Conservation (phyloP, 176 grass and related monocot species). For the Luzula sylvatica region DNA sequence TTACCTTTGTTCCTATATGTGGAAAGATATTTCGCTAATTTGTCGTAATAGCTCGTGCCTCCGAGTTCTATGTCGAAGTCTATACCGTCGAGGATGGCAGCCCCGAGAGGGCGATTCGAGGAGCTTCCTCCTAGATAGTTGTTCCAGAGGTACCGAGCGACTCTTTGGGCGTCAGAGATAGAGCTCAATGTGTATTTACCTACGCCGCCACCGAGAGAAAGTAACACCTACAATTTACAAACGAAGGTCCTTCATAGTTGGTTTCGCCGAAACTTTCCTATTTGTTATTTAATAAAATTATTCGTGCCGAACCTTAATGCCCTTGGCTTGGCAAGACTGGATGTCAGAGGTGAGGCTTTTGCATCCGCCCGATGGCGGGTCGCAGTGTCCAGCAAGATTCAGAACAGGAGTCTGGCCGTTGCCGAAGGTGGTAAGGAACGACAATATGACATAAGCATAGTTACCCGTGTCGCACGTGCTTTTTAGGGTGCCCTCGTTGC, state of each 20-base stretch:
- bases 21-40: conserved; percentile 33
- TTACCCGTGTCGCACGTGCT: conserved; percentile 39
- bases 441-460: conserved; percentile 29
- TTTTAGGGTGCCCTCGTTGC: conserved; percentile 40
- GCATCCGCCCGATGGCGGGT: conserved; percentile 25
- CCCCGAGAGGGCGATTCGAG: conserved; percentile 32
- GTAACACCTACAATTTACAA: conserved; percentile 23
- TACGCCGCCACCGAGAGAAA: conserved; percentile 39
- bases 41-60: conserved; percentile 27
- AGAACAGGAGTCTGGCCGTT: conserved; percentile 36
- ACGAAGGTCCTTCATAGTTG: background rate
- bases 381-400: conserved; percentile 57
- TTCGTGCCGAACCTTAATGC: conserved; percentile 21
- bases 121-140: conserved; percentile 40
- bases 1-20: conserved; percentile 19
- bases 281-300: background rate
- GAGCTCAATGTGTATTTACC: conserved; percentile 37
- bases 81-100: conserved; percentile 57
- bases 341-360: conserved; percentile 27
- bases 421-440: conserved; percentile 63
- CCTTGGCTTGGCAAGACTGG: conserved; percentile 29
- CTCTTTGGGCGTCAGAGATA: conserved; percentile 34
- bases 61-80: conserved; percentile 56
- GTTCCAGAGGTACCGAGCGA: conserved; percentile 66
- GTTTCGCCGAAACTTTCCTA: background rate